These are phyloP conservation scores for Chlamydomonas eustigma DNA, from an alignment of 139 green algal genomes.

Conservation along the genomic window DNA sequence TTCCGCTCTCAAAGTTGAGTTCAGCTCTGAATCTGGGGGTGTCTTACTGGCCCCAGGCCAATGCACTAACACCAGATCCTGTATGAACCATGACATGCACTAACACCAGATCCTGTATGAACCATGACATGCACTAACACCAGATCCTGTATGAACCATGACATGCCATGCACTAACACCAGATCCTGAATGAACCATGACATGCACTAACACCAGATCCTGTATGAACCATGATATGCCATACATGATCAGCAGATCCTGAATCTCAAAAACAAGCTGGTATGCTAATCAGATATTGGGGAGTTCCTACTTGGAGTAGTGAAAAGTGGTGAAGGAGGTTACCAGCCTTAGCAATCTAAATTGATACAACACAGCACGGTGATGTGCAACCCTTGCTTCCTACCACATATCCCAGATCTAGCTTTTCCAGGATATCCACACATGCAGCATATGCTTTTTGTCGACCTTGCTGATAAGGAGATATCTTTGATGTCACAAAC, in stretches of 20 bases:
- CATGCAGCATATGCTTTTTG: constrained; percentile 34
- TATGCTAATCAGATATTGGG: no score
- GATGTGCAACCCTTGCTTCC: no score
- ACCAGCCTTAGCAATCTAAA: no score
- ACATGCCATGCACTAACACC: constrained; percentile 76
- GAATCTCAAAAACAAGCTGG: no score
- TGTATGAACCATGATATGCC: no score
- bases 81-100: not conserved
- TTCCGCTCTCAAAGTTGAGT: constrained; percentile 47
- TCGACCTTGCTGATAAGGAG: constrained; percentile 55
- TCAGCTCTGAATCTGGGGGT: constrained; percentile 21
- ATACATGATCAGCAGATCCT: no score
- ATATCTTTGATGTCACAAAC: constrained; percentile 66
- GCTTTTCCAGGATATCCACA: constrained; percentile 34
- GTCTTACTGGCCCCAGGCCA: constrained; percentile 59
- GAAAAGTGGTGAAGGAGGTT: no score
- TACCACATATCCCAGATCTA: constrained; percentile 46
- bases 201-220: not conserved
- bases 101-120: no score
- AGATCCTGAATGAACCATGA: constrained; percentile 44
- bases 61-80: constrained; percentile 74
- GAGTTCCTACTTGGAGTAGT: no score
- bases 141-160: no score
- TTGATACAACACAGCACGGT: no score
- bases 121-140: no score